phyloP scores from a whole-genome alignment of 1,284 basidiomycete species.

The Apiotrichum brassicae region DNA sequence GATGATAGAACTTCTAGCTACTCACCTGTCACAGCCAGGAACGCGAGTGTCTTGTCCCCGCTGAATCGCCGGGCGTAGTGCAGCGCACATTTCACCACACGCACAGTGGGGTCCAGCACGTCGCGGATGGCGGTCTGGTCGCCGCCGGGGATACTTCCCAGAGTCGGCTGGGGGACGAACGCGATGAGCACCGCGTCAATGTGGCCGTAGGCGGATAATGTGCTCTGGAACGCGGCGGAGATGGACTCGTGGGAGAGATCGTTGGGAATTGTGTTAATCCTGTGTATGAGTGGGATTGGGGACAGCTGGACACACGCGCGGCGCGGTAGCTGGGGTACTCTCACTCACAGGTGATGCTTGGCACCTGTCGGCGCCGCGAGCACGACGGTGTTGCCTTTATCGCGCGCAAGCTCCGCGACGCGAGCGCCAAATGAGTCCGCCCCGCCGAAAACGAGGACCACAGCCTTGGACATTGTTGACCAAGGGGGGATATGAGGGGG shows the following conservation, averaged over 20 bases:
- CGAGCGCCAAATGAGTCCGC: neutral
- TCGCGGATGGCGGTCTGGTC: conserved; percentile 4
- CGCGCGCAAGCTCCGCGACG: conserved; percentile 1
- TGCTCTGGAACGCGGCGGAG: neutral
- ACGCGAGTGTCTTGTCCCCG: neutral
- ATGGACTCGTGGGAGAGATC: neutral
- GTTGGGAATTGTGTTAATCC: neutral
- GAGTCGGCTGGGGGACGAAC: neutral
- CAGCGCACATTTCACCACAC: neutral
- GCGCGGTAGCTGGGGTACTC: too few relatives aligned
- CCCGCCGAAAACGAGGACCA: neutral
- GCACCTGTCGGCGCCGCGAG: neutral
- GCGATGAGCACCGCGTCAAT: conserved; percentile 1
- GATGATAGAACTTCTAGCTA: too few relatives aligned
- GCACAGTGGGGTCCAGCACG: neutral
- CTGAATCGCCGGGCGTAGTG: neutral
- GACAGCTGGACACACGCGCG: too few relatives aligned
- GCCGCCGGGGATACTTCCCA: neutral
- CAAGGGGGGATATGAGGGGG: neutral
- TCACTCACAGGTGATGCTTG: neutral
- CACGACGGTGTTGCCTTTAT: neutral
- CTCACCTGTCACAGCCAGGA: neutral
- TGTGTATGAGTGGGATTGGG: too few relatives aligned
- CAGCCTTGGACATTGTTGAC: neutral
- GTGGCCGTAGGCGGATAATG: neutral